A percentile compares a stretch with the other conserved stretches of the same genome.
Conservation (phyloP, 148 eudicot species). For the Agrostemma githago region DNA sequence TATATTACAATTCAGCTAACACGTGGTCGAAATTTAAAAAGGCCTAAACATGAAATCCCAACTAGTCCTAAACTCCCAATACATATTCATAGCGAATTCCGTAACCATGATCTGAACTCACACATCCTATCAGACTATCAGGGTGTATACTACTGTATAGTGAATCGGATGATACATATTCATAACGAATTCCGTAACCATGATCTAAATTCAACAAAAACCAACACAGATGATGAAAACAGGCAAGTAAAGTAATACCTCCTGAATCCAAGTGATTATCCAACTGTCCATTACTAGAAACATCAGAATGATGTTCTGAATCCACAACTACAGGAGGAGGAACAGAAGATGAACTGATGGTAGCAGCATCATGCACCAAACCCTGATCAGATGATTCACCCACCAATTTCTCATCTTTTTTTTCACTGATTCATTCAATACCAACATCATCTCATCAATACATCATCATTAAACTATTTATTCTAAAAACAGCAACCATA, state of each 20-base stretch:
- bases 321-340: background rate
- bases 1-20: background rate
- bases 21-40: background rate
- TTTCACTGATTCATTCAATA: constrained; percentile 24
- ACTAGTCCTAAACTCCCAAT: background rate
- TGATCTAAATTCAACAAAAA: no score
- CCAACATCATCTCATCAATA: constrained; percentile 5
- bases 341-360: constrained; percentile 11
- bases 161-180: no score
- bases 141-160: no score
- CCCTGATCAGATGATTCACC: constrained; percentile 1
- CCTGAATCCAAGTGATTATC: constrained; percentile 24
- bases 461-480: background rate
- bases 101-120: no score
- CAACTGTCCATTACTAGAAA: constrained; percentile 15
- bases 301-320: constrained; percentile 2
- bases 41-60: background rate
- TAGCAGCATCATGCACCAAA: background rate
- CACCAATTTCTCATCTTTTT: constrained; percentile 19
- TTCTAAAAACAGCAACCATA: background rate
- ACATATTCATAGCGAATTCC: no score
- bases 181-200: no score
- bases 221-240: no score
- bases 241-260: constrained; percentile 16
- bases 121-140: no score